Conservation (phyloP, 768 basidiomycete species). For the Hypholoma fasciculare region DNA sequence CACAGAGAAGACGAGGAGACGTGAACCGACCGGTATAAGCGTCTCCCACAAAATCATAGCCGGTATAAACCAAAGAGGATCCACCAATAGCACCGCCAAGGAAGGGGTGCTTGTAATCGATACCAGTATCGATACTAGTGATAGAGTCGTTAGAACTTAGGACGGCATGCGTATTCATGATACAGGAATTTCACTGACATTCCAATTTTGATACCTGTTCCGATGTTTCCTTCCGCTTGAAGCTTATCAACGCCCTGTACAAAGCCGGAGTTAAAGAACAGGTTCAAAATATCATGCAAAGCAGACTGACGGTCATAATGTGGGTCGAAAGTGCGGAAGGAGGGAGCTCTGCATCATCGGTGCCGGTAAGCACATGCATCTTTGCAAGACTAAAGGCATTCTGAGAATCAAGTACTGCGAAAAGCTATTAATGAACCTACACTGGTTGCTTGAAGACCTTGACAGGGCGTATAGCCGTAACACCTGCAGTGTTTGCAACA, state of each 20-base stretch:
- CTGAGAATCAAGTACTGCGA: background rate
- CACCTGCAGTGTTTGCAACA: slow-evolving; percentile 45
- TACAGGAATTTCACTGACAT: slow-evolving; percentile 38
- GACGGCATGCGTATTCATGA: background rate
- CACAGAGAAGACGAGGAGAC: background rate
- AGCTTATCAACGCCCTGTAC: slow-evolving; percentile 59
- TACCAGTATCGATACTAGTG: slow-evolving; percentile 48
- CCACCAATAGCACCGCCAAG: slow-evolving; percentile 51
- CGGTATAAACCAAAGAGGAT: slow-evolving; percentile 45
- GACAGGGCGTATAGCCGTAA: slow-evolving; percentile 57
- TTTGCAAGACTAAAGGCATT: slow-evolving; percentile 28
- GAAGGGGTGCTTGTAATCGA: slow-evolving; percentile 53
- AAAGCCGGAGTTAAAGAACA: background rate
- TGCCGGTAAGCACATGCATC: slow-evolving; percentile 35
- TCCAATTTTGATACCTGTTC: slow-evolving; percentile 67
- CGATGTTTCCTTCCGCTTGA: slow-evolving; percentile 61
- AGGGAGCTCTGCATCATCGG: slow-evolving; percentile 37
- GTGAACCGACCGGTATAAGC: slow-evolving; percentile 26
- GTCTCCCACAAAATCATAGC: slow-evolving; percentile 59
- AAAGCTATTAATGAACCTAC: slow-evolving; percentile 4
- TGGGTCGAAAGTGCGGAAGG: slow-evolving; percentile 49
- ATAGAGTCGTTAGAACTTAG: background rate
- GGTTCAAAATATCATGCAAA: background rate
- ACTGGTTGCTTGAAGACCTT: slow-evolving; percentile 37
- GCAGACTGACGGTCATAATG: slow-evolving; percentile 43